Evolutionary conservation across 768 basidiomycete species (phyloP).

Genomic region (Lentinula sp.): DNA sequence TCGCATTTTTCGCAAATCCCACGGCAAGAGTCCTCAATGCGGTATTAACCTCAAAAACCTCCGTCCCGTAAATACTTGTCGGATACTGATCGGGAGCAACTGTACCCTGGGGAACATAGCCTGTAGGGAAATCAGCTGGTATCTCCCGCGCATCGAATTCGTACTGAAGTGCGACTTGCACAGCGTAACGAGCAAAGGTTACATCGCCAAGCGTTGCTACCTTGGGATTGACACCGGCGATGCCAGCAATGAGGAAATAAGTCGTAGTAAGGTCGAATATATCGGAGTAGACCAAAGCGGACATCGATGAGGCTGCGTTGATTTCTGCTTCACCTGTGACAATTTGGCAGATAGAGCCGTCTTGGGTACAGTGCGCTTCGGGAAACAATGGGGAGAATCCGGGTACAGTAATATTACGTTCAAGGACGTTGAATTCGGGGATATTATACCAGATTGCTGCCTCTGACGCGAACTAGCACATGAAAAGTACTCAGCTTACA

Average conservation of each 20-base stretch:
- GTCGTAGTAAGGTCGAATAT: constrained; percentile 26
- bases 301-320: constrained; percentile 27
- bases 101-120: constrained; percentile 18
- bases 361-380: constrained; percentile 22
- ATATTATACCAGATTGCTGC: constrained; percentile 15
- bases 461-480: constrained; percentile 7
- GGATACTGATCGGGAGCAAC: constrained; percentile 10
- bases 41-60: constrained; percentile 31
- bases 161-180: constrained; percentile 25
- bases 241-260: constrained; percentile 30
- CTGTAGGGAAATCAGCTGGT: constrained; percentile 25
- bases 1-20: constrained; percentile 18
- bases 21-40: constrained; percentile 17
- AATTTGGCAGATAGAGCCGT: constrained; percentile 24
- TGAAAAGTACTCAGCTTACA: neutral
- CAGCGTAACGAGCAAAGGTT: constrained; percentile 24
- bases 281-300: constrained; percentile 19
- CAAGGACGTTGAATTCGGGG: constrained; percentile 20
- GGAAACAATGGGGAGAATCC: constrained; percentile 30
- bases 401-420: constrained; percentile 22
- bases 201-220: constrained; percentile 25
- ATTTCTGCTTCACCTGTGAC: constrained; percentile 29
- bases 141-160: constrained; percentile 32
- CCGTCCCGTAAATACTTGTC: constrained; percentile 13
- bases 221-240: constrained; percentile 26